Evolutionary conservation across 768 basidiomycete genomes (phyloP), one percentile per base, ranked within the genome.

Genomic region (Mycena chlorophos): DNA sequence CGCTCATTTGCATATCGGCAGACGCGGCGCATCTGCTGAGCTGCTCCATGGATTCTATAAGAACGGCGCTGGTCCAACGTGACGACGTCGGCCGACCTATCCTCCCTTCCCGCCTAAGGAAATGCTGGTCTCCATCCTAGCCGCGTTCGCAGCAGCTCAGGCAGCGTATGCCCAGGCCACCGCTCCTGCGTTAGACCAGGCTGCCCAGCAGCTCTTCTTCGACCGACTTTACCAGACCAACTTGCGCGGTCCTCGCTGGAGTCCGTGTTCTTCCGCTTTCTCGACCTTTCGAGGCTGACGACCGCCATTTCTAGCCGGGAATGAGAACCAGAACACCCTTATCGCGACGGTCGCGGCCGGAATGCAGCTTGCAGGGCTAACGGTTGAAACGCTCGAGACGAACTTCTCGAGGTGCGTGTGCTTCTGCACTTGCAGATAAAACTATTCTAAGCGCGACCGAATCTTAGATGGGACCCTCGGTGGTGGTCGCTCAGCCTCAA

Each of bases 401-500:
- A 65, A 58, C 1, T 55, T 70, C 17, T 55, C 59, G 23, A 60
- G 68, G 68, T 65, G 22, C 19, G 47, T 40, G 28, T 49, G 17
- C 42, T 19, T 51, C 45, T 17, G 5, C 37, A 37, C 37, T 10
- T 46, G n/a, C 19, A 17, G 30, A 49, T 20, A 20, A n/a, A 13
- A 27, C 20, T 38, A 37, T n/a, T n/a, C n/a, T n/a, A n/a, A n/a
- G n/a, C n/a, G n/a, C n/a, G n/a, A n/a, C n/a, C n/a, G n/a, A n/a
- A n/a, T n/a, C 28, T 19, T 34, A 70, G 69, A 58, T 70, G 69
- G 69, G 69, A 70, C 43, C 65, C 69, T 28, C 65, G 68, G 28
- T 71, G 69, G 69, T 71, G 69, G 69, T 69, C 67, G 14, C 62
- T 71, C 28, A 61, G 55, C 39, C 65, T 71, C n/a, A 60, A 63